Evolutionary conservation across 331 rosid genomes (phyloP), one percentile per base, ranked within the genome.

Genomic region (Prunus yedoensis): DNA sequence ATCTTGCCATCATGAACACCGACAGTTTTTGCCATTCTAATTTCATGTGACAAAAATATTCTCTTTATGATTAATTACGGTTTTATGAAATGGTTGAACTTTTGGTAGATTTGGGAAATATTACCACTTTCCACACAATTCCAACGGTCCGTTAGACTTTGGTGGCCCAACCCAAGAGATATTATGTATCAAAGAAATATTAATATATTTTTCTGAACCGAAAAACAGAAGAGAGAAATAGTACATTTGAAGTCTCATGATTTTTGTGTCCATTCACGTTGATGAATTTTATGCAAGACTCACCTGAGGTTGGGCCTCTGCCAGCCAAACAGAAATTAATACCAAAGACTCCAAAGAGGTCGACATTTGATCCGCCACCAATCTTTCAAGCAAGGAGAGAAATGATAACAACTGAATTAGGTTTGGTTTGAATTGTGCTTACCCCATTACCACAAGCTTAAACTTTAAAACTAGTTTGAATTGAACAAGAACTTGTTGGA

Each of bases 341-440:
- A 66, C 30, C 28, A 32, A 66, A 66, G 74, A 7, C 46, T 27
- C 16, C 20, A n/a, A 45, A 25, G 75, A 66, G 13, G 70, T 73
- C 28, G 83, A 79, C 75, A 21, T 46, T 79, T 66, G 75, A 79
- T 73, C 83, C 53, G 35, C 70, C 25, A 38, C 59, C 71, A 66
- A 45, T 20, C 64, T 66, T 79, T 35, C 70, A 79, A 73, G 83
- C 83, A 79, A 79, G 57, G 64, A 64, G 6, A 62, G 9, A 23
- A 70, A 70, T 78, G 28, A 28, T 47, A 43, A 60, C 50, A 25
- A 10, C 30, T 5, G n/a, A 41, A 45, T 66, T 66, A 45, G 54
- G 71, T 65, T 63, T 38, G 70, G 68, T 63, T 63, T 17, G 2
- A 38, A 38, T 65, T 65, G 17, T 10, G 15, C 3, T 18, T 65